These are phyloP conservation scores for Phragmites australis DNA, from an alignment of 176 grass and related monocot genomes.

Conservation along the genomic window DNA sequence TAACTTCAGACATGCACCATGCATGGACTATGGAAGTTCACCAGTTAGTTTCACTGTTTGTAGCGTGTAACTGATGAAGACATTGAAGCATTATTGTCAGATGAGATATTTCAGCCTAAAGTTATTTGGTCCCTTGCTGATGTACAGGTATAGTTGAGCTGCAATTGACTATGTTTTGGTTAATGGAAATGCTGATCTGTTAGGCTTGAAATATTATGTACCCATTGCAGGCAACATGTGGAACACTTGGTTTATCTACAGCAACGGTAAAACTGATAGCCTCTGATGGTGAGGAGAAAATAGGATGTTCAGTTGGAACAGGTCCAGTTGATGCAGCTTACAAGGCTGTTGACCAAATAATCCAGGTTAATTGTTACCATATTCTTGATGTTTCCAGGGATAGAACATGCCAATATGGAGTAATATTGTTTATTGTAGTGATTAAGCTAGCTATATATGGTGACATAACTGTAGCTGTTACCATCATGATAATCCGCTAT, in stretches of 20 bases:
- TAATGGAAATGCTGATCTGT: background rate
- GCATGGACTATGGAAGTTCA: constrained; percentile 24
- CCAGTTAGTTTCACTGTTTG: constrained; percentile 12
- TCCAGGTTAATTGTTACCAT: constrained; percentile 49
- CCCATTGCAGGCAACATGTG: constrained; percentile 71
- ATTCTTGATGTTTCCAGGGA: constrained; percentile 10
- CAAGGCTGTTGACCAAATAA: constrained; percentile 92
- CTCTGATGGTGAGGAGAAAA: constrained; percentile 74
- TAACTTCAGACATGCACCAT: background rate
- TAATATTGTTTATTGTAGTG: background rate
- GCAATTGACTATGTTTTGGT: background rate
- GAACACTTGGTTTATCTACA: constrained; percentile 85
- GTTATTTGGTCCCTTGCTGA: constrained; percentile 91
- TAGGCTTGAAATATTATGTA: constrained; percentile 1
- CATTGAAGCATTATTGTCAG: constrained; percentile 84
- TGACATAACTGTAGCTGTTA: background rate
- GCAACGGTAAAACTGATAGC: constrained; percentile 91
- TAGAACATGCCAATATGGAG: too few relatives aligned
- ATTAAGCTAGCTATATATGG: background rate
- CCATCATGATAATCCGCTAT: background rate
- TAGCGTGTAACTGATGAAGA: constrained; percentile 93
- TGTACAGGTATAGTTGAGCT: constrained; percentile 61
- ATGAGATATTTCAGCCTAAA: constrained; percentile 95
- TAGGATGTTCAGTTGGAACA: constrained; percentile 75
- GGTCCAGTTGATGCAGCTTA: constrained; percentile 98